Evolutionary conservation across 345 rosid species (phyloP), one percentile per base, ranked within the genome.

Genomic region (Boechera stricta): DNA sequence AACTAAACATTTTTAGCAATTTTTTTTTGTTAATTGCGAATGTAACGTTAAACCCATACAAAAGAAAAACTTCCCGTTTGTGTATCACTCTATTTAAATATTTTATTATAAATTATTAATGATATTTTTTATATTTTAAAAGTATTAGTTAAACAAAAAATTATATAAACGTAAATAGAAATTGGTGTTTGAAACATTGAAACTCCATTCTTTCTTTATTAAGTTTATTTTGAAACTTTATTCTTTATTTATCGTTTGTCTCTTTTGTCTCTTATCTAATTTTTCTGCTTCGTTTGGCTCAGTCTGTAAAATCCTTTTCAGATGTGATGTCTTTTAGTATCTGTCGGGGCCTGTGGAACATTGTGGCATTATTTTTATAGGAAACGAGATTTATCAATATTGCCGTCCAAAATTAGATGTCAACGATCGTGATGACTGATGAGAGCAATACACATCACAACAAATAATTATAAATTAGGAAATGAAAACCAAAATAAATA

Each of bases 391-490:
- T 4, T 36, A 38, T 38, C n/a, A 24, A 13, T 39, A 26, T 68
- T 9, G 62, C 64, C 62, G 73, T 55, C 41, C 54, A 49, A n/a
- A 13, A 47, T 47, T 6, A 36, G 7, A 58, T 59, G 33, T 21
- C 64, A 41, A 57, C 31, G 26, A 59, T 65, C 71, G 65, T 65
- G 29, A 73, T 21, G 33, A 54, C 35, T 65, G 29, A 64, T 21
- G 33, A 54, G 35, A 11, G 48, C 18, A 13, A 54, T 18, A 44
- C 32, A 56, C 31, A 26, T 74, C 58, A 54, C 38, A 71, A 59
- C 7, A 47, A 59, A 4, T 12, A 2, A 36, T 2, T 24, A 28
- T 28, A 54, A 58, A 15, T 15, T 32, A 18, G 5, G 3, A 10
- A 39, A 44, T 0, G 0, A 7, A 33, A 11, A 10, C 7, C 18